Evolutionary conservation across 768 basidiomycete species (phyloP).

Genomic region (Termitomyces eurrhizus): DNA sequence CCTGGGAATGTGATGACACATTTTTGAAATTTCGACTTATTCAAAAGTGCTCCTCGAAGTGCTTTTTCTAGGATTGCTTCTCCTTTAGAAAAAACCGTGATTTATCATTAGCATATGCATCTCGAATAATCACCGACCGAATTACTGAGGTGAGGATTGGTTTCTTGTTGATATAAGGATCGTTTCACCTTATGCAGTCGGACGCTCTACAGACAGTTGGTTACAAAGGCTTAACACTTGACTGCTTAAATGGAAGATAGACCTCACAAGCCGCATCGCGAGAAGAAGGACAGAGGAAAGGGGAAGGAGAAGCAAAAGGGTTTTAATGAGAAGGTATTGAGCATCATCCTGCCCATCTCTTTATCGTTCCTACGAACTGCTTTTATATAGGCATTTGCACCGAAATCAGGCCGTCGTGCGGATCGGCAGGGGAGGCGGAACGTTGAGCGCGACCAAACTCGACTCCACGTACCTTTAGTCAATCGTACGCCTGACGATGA

Average conservation of each 20-base stretch:
- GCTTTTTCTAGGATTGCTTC: neutral
- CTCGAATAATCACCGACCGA: neutral
- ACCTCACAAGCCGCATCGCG: constrained; percentile 82
- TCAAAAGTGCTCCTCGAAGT: neutral
- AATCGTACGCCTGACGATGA: constrained; percentile 89
- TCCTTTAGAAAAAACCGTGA: neutral
- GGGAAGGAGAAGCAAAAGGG: constrained; percentile 68
- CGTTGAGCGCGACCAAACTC: constrained; percentile 90
- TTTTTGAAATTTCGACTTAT: constrained; percentile 4
- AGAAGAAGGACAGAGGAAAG: constrained; percentile 73
- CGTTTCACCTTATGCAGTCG: neutral
- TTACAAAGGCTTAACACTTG: neutral
- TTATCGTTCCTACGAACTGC: neutral
- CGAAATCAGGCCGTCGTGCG: constrained; percentile 84
- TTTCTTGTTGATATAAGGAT: too few relatives aligned
- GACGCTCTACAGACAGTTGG: neutral
- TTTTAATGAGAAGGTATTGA: constrained; percentile 85
- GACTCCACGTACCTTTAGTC: constrained; percentile 93
- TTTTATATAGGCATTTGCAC: constrained; percentile 76
- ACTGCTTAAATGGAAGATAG: constrained; percentile 56
- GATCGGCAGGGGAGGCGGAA: constrained; percentile 87
- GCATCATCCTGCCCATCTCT: neutral
- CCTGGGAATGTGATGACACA: constrained; percentile 7
- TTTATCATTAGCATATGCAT: neutral
- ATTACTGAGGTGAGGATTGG: neutral